Conservation (phyloP, 768 basidiomycete genomes). For the Krasilnikovozyma curviuscula region DNA sequence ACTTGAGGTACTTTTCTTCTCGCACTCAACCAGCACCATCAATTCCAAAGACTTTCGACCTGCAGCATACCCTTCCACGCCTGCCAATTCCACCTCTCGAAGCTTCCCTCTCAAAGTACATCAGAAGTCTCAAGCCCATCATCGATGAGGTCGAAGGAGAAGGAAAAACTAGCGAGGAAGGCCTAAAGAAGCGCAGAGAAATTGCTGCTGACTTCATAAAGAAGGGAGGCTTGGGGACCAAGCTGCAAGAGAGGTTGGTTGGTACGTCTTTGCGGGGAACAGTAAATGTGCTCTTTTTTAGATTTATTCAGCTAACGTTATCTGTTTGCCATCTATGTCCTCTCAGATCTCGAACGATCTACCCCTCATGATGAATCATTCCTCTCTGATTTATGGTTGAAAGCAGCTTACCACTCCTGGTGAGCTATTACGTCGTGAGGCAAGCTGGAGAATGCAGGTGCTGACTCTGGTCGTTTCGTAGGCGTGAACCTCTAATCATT, state of each 20-base stretch:
- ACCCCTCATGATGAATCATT: conserved; percentile 91
- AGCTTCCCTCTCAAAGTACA: conserved; percentile 54
- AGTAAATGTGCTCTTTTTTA: neutral
- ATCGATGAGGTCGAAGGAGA: conserved; percentile 60
- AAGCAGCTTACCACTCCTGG: conserved; percentile 74
- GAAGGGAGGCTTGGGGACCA: conserved; percentile 39
- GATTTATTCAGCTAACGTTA: neutral
- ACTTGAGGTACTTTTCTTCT: too few species aligned
- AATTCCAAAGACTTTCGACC: conserved; percentile 23
- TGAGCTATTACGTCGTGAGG: too few species aligned
- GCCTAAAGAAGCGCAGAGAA: conserved; percentile 37
- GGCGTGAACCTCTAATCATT: conserved; percentile 64
- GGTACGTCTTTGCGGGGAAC: conserved; percentile 32
- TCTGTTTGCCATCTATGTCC: neutral
- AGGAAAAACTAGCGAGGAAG: conserved; percentile 35
- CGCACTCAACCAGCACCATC: conserved; percentile 16
- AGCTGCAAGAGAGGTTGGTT: conserved; percentile 51
- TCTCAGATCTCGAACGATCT: conserved; percentile 50
- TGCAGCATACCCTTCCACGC: conserved; percentile 36
- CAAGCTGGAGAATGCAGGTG: too few species aligned
- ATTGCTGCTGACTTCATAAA: conserved; percentile 50
- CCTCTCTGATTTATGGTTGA: conserved; percentile 78
- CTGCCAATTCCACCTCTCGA: conserved; percentile 66
- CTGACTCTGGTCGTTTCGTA: too few species aligned
- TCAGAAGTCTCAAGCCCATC: conserved; percentile 58